phyloP scores from a whole-genome alignment of 2,329 filamentous ascomycete genomes.

The Apiospora marii region DNA sequence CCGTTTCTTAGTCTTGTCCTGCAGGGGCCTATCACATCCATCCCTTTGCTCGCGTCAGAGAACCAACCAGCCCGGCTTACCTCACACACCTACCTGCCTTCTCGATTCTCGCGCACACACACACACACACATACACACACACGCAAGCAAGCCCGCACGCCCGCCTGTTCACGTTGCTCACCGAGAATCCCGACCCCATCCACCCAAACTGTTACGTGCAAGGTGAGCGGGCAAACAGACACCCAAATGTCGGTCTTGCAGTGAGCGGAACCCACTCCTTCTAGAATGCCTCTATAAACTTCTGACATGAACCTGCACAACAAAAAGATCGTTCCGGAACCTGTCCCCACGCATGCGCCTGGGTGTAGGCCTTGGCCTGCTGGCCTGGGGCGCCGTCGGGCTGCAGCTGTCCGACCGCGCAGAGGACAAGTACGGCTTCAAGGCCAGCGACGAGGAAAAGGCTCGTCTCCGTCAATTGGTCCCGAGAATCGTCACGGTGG shows the following conservation, averaged over 20 bases:
- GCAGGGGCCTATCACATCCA: slow-evolving; percentile 14
- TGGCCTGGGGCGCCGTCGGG: slow-evolving; percentile 78
- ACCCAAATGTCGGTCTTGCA: slow-evolving; percentile 22
- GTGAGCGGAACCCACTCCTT: slow-evolving; percentile 21
- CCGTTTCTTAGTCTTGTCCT: slow-evolving; percentile 19
- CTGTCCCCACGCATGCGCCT: slow-evolving; percentile 76
- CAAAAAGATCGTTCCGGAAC: slow-evolving; percentile 70
- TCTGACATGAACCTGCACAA: neutral
- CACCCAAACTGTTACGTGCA: slow-evolving; percentile 5
- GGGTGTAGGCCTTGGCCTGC: slow-evolving; percentile 74
- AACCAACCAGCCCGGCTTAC: neutral
- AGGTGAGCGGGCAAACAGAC: slow-evolving; percentile 16
- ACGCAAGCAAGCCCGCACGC: neutral
- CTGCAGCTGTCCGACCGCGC: slow-evolving; percentile 77
- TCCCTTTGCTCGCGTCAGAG: neutral
- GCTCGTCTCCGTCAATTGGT: slow-evolving; percentile 67
- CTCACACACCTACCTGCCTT: neutral
- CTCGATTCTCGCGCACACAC: neutral
- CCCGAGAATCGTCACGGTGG: slow-evolving; percentile 69
- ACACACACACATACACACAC: too few species aligned
- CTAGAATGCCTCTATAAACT: slow-evolving; percentile 10
- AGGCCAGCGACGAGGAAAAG: slow-evolving; percentile 76
- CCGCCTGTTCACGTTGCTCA: neutral
- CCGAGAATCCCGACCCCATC: slow-evolving; percentile 20
- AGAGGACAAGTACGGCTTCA: slow-evolving; percentile 77